These are phyloP conservation scores for Solanum ossicruentum DNA, from an alignment of 257 asterid genomes.

Conservation along the genomic window DNA sequence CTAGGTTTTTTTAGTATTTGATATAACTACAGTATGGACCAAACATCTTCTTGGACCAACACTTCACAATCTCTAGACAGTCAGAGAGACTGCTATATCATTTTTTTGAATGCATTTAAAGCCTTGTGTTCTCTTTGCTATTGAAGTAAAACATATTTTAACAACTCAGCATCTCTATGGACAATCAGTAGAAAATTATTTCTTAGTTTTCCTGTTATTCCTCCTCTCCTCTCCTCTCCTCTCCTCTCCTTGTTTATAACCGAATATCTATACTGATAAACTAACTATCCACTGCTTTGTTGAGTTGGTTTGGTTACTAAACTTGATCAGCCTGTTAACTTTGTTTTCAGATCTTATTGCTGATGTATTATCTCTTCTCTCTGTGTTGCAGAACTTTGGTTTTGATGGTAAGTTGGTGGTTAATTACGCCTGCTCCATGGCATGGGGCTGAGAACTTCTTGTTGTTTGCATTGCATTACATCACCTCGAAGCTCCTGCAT, in stretches of 20 bases:
- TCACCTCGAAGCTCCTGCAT: background rate
- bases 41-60: background rate
- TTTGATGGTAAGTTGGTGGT: constrained; percentile 88
- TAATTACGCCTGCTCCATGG: constrained; percentile 95
- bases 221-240: background rate
- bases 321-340: background rate
- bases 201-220: background rate
- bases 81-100: background rate
- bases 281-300: background rate
- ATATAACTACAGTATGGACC: background rate
- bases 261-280: background rate
- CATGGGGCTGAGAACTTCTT: constrained; percentile 61
- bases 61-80: background rate
- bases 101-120: background rate
- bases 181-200: background rate
- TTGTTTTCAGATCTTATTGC: background rate
- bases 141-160: background rate
- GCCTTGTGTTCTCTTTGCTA: background rate
- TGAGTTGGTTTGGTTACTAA: background rate
- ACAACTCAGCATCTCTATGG: background rate
- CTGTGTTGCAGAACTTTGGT: constrained; percentile 70
- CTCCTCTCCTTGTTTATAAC: background rate
- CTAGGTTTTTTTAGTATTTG: background rate
- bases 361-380: background rate
- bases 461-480: background rate